Conservation (phyloP, 106 monocot genomes). For the Phalaenopsis equestris region DNA sequence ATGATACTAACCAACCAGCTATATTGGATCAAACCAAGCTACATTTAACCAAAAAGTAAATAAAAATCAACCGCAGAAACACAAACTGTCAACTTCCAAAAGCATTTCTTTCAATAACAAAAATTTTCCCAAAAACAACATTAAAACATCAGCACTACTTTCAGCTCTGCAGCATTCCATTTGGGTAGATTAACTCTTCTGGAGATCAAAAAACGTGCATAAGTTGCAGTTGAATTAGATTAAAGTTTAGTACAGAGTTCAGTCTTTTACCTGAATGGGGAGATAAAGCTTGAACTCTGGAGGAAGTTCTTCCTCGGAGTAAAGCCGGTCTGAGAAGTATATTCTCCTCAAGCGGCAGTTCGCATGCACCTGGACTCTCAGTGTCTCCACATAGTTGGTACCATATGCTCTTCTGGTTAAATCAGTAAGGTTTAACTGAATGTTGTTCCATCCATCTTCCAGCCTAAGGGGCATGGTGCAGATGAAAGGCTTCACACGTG, state of each 20-base stretch:
- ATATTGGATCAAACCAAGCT: too few species aligned
- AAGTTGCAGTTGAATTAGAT: neutral
- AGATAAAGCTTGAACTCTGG: slow-evolving; percentile 97
- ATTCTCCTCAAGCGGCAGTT: slow-evolving; percentile 92
- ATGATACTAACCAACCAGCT: too few species aligned
- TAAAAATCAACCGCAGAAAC: too few species aligned
- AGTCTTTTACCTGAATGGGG: slow-evolving; percentile 60
- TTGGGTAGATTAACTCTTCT: slow-evolving; percentile 1
- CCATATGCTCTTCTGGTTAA: slow-evolving; percentile 91
- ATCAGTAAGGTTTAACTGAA: slow-evolving; percentile 87
- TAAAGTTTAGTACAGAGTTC: too few species aligned
- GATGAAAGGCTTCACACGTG: slow-evolving; percentile 92
- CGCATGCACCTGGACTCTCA: slow-evolving; percentile 91
- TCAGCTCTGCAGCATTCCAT: neutral
- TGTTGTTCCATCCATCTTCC: slow-evolving; percentile 97
- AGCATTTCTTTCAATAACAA: too few species aligned
- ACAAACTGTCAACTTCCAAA: too few species aligned
- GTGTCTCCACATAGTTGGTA: slow-evolving; percentile 94
- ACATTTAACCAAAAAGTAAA: too few species aligned
- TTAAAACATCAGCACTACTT: too few species aligned
- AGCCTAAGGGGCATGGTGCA: slow-evolving; percentile 89
- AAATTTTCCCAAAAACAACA: too few species aligned
- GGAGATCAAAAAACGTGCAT: neutral
- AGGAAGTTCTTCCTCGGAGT: slow-evolving; percentile 95
- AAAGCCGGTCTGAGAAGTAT: slow-evolving; percentile 90